Evolutionary conservation across 371 early-diverging fungal genomes (phyloP).

Genomic region (Apophysomyces trapeziformis): DNA sequence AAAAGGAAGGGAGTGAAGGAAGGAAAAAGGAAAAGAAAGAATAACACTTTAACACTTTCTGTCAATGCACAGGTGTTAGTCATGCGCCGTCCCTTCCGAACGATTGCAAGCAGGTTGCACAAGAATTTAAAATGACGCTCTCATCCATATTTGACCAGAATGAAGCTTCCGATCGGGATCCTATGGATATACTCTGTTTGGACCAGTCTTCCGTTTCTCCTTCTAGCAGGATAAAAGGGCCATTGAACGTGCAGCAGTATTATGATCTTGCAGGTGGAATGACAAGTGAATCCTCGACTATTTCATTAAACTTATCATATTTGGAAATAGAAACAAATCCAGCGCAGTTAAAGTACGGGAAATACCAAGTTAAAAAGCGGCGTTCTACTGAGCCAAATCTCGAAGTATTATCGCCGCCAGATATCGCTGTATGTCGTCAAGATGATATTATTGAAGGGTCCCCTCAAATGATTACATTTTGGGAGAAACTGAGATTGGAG

Average conservation of each 20-base stretch:
- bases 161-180: slow-evolving; percentile 20
- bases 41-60: too few relatives aligned
- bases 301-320: not conserved
- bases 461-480: slow-evolving; percentile 58
- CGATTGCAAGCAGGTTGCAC: slow-evolving; percentile 26
- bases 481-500: slow-evolving; percentile 67
- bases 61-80: not conserved
- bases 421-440: slow-evolving; percentile 60
- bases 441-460: slow-evolving; percentile 65
- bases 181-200: slow-evolving; percentile 23
- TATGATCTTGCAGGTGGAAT: slow-evolving; percentile 46
- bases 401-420: slow-evolving; percentile 52
- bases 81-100: slow-evolving; percentile 20
- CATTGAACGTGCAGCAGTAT: slow-evolving; percentile 55
- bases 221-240: slow-evolving; percentile 48
- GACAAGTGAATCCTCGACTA: not conserved
- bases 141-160: slow-evolving; percentile 46
- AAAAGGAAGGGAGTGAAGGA: too few relatives aligned
- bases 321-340: slow-evolving; percentile 49
- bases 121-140: slow-evolving; percentile 51
- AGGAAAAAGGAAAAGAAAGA: too few relatives aligned
- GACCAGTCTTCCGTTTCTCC: slow-evolving; percentile 37
- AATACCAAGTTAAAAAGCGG: slow-evolving; percentile 66
- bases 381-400: slow-evolving; percentile 61
- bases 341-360: slow-evolving; percentile 66